Evolutionary conservation across 1,139 yeast genomes (phyloP), one percentile per base, ranked within the genome.

Genomic region (Pichia sp.): DNA sequence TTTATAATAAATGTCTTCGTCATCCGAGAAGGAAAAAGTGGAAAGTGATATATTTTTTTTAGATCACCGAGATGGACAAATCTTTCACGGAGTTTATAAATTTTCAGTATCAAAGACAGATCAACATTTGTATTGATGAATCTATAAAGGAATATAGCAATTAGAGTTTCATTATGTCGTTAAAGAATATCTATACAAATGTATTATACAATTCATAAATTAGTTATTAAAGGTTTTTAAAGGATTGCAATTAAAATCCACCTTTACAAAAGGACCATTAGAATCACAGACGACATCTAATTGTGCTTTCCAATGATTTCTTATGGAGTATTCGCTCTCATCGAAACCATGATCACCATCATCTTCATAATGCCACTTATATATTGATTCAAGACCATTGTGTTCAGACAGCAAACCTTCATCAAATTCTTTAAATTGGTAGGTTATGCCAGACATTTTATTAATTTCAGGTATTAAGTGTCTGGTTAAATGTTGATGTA

Each of bases 401-500:
- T 42, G 37, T 36, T 54, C 50, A 65, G 76, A 76, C 66, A 50
- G 51, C 31, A 55, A 52, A 35, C 56, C 61, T 40, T 59, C 61
- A 14, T 50, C 52, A 21, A 46, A 48, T 39, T 60, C 58, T 24
- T 51, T 48, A 37, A 61, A 61, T 7, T 56, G 46, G 40, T 61
- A 61, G 19, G 57, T 57, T 19, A 61, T 56, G 28, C 85, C 85
- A 31, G 81, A 68, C 59, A 78, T 75, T 47, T 69, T 70, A 51
- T 74, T 74, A 63, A 82, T 76, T 51, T 81, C 88, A 50, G 73
- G 70, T 60, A 82, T 66, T 57, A 82, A 65, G 60, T 81, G 89
- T 56, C 79, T 80, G 54, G 79, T 76, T 43, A 82, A 68, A 55
- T 82, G 91, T 60, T 82, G 89, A 57, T 80, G 81, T 62, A 82